Evolutionary conservation across 345 rosid genomes (phyloP), one percentile per base, ranked within the genome.

Genomic region (Isatis tinctoria): DNA sequence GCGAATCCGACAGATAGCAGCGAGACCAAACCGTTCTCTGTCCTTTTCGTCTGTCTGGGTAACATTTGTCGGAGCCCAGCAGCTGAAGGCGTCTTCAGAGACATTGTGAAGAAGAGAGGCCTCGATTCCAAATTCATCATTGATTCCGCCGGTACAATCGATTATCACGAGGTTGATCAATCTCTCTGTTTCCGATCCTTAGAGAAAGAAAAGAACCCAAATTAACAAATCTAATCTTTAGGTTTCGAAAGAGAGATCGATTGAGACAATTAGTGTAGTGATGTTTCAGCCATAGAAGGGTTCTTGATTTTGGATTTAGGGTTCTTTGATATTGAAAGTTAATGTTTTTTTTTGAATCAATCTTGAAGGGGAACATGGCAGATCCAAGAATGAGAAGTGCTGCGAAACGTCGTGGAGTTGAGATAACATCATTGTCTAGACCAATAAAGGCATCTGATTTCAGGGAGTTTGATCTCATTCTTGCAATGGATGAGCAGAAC

Each of bases 51-150:
- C 33, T 94, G 97, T 76, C 83, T 88, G 2, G 99, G 99, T 32
- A 91, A 94, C 79, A 94, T 90, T 56, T 94, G 97, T 70, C 84
- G 97, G 26, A 95, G 99, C 75, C 99, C 97, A 57, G 96, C 97
- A 61, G 99, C 99, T 3, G 99, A 95, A 87, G 97, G 92, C 41
- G 97, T 95, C 60, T 90, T 95, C 10, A 87, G 81, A 47, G 91
- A 90, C 65, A 73, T 90, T 52, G 97, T 95, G 37, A 88, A 82
- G 65, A 90, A 83, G 80, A 82, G 88, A 83, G 87, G 88, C 24
- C 82, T 90, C 10, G 89, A 84, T 17, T 87, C 91, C 64, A 77
- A 81, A 32, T 91, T 94, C 85, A 82, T 74, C 62, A 89, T 94
- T 27, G 98, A 91, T 80, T 94, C 99, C 64, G 99, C 97, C 22